phyloP scores from a whole-genome alignment of 2,329 filamentous ascomycete species.

The Fusarium udum region DNA sequence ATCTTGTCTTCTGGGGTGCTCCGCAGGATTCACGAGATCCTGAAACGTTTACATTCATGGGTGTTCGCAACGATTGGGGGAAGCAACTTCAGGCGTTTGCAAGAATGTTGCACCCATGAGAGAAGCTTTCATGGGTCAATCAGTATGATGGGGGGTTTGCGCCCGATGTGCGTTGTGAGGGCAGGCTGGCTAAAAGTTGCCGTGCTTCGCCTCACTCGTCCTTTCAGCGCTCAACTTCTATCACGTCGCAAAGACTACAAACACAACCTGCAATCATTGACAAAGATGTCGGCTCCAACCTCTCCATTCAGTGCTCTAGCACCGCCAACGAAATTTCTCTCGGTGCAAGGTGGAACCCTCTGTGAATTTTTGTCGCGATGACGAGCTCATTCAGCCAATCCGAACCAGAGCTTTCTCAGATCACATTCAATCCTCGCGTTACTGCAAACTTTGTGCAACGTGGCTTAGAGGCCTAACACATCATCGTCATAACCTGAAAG shows the following conservation, averaged over 20 bases:
- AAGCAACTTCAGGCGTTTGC: not conserved
- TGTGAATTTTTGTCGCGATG: slow-evolving; percentile 10
- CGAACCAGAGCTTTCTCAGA: not conserved
- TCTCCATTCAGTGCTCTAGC: no score
- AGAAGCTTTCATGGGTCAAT: no score
- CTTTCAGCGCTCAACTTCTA: not conserved
- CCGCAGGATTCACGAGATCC: not conserved
- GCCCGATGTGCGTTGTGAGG: not conserved
- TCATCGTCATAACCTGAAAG: not conserved
- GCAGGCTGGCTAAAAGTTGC: not conserved
- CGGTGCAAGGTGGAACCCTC: not conserved
- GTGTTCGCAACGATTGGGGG: not conserved
- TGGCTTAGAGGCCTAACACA: not conserved
- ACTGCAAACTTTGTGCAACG: slow-evolving; percentile 2
- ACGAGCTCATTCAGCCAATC: not conserved
- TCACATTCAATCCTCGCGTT: not conserved
- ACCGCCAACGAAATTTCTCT: not conserved
- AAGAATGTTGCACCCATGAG: not conserved
- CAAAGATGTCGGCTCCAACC: not conserved
- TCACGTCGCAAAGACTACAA: not conserved
- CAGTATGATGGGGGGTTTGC: not conserved
- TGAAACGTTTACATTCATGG: slow-evolving; percentile 1
- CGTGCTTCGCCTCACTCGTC: slow-evolving; percentile 3
- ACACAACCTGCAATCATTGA: not conserved
- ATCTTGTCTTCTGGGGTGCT: not conserved